Evolutionary conservation across 1,284 basidiomycete genomes (phyloP).

Genomic region (Phlebopus sp.): DNA sequence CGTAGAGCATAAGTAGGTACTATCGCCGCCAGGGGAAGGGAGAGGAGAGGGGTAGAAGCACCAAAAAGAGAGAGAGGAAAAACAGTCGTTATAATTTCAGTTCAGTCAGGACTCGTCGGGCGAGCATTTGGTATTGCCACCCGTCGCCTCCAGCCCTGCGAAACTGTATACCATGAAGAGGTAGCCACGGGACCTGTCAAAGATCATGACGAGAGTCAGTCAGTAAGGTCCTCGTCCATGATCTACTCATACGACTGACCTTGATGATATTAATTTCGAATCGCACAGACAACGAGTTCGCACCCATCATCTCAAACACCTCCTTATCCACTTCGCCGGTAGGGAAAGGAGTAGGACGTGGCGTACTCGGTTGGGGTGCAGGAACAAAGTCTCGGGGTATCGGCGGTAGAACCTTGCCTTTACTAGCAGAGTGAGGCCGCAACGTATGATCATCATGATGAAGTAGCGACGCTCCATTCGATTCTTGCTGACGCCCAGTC

Average conservation of each 20-base stretch:
- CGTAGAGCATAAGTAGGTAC: too few species aligned
- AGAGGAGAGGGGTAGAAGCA: background rate
- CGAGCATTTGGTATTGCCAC: slow-evolving; percentile 98
- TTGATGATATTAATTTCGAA: slow-evolving; percentile 96
- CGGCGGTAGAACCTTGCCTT: slow-evolving; percentile 65
- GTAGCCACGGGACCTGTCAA: slow-evolving; percentile 84
- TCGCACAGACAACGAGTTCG: slow-evolving; percentile 78
- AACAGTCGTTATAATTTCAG: slow-evolving; percentile 68
- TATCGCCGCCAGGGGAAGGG: background rate
- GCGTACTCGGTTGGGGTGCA: slow-evolving; percentile 28
- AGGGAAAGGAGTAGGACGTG: slow-evolving; percentile 45
- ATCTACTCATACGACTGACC: slow-evolving; percentile 46
- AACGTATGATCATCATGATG: slow-evolving; percentile 35
- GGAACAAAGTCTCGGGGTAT: slow-evolving; percentile 64
- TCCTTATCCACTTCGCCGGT: slow-evolving; percentile 66
- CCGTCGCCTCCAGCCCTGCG: slow-evolving; percentile 89
- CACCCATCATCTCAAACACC: slow-evolving; percentile 69
- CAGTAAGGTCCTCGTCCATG: background rate
- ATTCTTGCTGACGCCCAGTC: slow-evolving; percentile 22
- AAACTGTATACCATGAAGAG: slow-evolving; percentile 95
- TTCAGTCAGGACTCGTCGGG: slow-evolving; percentile 89
- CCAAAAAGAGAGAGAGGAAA: slow-evolving; percentile 1
- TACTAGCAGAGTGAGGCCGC: slow-evolving; percentile 40
- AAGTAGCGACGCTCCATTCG: slow-evolving; percentile 26
- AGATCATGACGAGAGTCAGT: slow-evolving; percentile 1